These are phyloP conservation scores for Paramecium sonneborni DNA, from an alignment of 73 alveolate species.

Conservation along the genomic window DNA sequence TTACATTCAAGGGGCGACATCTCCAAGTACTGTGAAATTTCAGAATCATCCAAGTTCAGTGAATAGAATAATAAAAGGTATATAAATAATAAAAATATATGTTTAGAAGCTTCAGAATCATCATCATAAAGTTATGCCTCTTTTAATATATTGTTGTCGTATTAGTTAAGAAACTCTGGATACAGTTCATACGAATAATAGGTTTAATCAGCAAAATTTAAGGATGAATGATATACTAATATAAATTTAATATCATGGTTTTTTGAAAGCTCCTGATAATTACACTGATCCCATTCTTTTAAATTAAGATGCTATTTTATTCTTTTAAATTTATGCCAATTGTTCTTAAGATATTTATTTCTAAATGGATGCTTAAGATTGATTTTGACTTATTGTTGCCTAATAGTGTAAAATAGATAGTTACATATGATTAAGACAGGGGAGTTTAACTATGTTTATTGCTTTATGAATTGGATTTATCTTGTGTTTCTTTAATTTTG, in stretches of 20 bases:
- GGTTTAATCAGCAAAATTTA: neutral
- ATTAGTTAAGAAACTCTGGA: neutral
- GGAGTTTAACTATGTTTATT: neutral
- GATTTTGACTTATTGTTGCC: neutral
- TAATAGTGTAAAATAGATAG: neutral
- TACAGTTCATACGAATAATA: neutral
- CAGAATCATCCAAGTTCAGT: constrained; percentile 20
- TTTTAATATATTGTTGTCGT: neutral
- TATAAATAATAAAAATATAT: neutral
- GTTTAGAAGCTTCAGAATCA: neutral
- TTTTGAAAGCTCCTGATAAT: neutral
- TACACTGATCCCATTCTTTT: neutral
- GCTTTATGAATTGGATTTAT: neutral
- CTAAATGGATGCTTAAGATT: neutral
- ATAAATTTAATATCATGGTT: neutral
- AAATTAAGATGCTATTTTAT: neutral
- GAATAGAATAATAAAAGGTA: neutral
- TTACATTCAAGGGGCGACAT: neutral
- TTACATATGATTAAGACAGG: neutral
- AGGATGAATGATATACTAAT: neutral
- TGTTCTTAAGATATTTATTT: neutral
- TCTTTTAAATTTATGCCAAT: neutral
- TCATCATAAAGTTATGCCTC: neutral
- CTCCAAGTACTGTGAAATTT: neutral
- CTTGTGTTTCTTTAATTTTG: neutral